phyloP scores from a whole-genome alignment of 164 flowering plant genomes.

The Litsea cubeba region DNA sequence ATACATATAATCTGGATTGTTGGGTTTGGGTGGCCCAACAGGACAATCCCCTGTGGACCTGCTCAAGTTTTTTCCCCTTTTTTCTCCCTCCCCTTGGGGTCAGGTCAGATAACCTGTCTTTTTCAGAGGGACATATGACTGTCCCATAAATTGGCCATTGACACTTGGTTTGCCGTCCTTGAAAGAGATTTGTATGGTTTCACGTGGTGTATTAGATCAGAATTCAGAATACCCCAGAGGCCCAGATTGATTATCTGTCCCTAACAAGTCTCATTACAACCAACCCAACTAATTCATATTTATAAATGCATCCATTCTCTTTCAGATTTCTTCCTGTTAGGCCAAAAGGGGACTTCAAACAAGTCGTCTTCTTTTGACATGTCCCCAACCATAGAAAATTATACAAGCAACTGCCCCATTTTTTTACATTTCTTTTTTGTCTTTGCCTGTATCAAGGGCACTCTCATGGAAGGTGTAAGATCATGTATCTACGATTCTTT shows the following conservation, averaged over 20 bases:
- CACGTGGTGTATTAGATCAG: neutral
- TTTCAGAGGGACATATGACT: neutral
- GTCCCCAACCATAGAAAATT: neutral
- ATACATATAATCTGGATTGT: too few relatives aligned
- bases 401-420: slow-evolving; percentile 1
- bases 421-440: neutral
- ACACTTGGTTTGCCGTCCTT: neutral
- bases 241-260: neutral
- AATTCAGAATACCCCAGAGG: too few relatives aligned
- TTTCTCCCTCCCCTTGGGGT: neutral
- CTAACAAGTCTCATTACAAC: neutral
- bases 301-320: slow-evolving; percentile 1
- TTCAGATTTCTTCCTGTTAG: neutral
- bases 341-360: neutral
- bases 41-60: neutral
- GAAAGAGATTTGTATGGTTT: neutral
- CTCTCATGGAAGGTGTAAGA: slow-evolving; percentile 5
- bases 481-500: neutral
- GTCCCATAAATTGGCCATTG: neutral
- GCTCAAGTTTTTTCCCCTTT: neutral
- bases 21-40: too few relatives aligned
- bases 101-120: neutral
- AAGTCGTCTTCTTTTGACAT: neutral
- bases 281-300: neutral
- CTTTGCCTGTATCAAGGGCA: neutral